Evolutionary conservation across 148 eudicot species (phyloP).

Genomic region (Bassia scoparia): DNA sequence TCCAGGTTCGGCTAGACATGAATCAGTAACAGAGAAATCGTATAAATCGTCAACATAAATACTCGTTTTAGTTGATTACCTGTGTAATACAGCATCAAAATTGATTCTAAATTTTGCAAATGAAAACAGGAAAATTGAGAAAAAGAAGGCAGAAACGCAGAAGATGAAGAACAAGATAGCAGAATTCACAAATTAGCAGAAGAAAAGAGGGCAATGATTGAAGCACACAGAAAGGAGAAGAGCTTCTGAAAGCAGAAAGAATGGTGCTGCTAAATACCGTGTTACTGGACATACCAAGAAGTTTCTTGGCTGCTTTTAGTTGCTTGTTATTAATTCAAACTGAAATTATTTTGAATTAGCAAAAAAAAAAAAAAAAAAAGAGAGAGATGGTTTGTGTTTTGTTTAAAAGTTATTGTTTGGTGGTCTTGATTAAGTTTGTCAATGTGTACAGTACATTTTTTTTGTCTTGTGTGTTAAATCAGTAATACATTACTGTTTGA

Average conservation of each 20-base stretch:
- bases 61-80: no score
- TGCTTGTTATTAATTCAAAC: constrained; percentile 5
- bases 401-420: constrained; percentile 12
- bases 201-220: constrained; percentile 57
- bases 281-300: constrained; percentile 47
- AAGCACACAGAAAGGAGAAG: constrained; percentile 52
- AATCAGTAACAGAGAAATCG: no score
- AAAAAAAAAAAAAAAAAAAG: background rate
- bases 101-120: no score
- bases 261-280: constrained; percentile 49
- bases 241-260: constrained; percentile 52
- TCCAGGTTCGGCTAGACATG: no score
- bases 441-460: constrained; percentile 27
- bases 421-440: constrained; percentile 11
- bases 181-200: constrained; percentile 54
- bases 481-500: background rate
- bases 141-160: constrained; percentile 57
- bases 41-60: no score
- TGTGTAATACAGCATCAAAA: no score
- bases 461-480: constrained; percentile 8
- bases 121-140: constrained; percentile 48
- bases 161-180: constrained; percentile 58
- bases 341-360: background rate
- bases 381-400: constrained; percentile 3
- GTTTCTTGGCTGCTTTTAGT: constrained; percentile 38